phyloP scores from a whole-genome alignment of 2,329 filamentous ascomycete genomes.

The Alternaria gaisen region DNA sequence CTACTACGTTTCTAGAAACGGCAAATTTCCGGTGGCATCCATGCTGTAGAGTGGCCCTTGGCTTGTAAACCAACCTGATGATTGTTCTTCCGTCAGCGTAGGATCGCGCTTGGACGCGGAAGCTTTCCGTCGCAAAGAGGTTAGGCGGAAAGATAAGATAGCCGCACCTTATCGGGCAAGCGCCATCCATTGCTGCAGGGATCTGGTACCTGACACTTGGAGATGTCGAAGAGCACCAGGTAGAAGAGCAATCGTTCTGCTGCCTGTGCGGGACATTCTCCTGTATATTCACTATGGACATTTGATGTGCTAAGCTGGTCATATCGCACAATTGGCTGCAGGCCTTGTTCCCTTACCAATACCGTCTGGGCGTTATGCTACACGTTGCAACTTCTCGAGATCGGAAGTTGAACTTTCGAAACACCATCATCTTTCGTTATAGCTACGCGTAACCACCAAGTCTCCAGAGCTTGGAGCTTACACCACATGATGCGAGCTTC shows the following conservation, averaged over 20 bases:
- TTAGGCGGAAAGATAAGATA: slow-evolving; percentile 11
- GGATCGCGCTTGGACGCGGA: background rate
- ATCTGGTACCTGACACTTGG: slow-evolving; percentile 17
- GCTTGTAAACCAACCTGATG: background rate
- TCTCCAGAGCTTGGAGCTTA: background rate
- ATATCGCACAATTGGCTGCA: background rate
- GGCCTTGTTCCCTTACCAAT: background rate
- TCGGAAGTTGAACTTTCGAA: slow-evolving; percentile 30
- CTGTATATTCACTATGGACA: background rate
- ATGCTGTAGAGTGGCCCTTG: background rate
- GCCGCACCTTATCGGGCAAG: slow-evolving; percentile 6
- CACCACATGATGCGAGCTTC: slow-evolving; percentile 39
- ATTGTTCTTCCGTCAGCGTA: background rate
- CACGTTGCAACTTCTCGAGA: slow-evolving; percentile 52
- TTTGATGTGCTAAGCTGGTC: slow-evolving; percentile 1
- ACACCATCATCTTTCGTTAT: background rate
- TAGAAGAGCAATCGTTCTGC: background rate
- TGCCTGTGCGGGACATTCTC: background rate
- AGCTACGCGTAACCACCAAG: background rate
- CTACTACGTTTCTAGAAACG: background rate
- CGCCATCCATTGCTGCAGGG: slow-evolving; percentile 12
- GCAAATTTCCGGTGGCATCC: background rate
- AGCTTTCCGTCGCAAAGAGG: slow-evolving; percentile 4
- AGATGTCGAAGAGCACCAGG: background rate
- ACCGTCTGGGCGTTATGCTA: slow-evolving; percentile 34